Conservation (phyloP, 257 asterid species). For the Penstemon eatonii region DNA sequence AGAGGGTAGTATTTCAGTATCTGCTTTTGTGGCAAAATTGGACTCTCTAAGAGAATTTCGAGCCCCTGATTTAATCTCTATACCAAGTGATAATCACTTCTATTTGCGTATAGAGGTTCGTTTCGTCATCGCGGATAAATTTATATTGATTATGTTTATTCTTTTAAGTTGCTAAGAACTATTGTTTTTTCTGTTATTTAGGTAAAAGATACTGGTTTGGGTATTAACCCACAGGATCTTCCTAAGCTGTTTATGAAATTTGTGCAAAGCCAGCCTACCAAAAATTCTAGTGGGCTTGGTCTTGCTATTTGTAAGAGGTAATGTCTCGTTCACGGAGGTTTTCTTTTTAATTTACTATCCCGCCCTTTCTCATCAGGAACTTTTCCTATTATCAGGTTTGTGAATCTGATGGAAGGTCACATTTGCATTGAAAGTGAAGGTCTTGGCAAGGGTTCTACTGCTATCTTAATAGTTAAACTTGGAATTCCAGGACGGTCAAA, state of each 20-base stretch:
- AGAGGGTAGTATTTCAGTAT: conserved; percentile 78
- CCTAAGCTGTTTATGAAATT: conserved; percentile 86
- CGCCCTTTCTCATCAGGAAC: conserved; percentile 1
- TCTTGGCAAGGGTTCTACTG: conserved; percentile 82
- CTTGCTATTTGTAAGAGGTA: conserved; percentile 95
- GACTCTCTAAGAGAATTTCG: conserved; percentile 75
- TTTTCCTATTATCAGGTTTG: conserved; percentile 57
- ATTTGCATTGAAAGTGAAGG: conserved; percentile 98
- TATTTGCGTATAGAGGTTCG: conserved; percentile 87
- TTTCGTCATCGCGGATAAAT: conserved; percentile 20
- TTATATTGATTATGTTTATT: neutral
- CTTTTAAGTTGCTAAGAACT: conserved; percentile 8
- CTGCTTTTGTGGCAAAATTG: conserved; percentile 77
- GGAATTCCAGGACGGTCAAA: conserved; percentile 66
- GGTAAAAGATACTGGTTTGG: conserved; percentile 96
- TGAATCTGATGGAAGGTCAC: conserved; percentile 94
- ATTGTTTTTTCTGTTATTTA: conserved; percentile 28
- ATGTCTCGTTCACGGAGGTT: conserved; percentile 8
- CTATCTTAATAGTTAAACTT: conserved; percentile 72
- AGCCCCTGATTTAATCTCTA: conserved; percentile 75
- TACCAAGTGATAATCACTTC: conserved; percentile 77
- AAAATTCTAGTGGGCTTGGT: conserved; percentile 90
- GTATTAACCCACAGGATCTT: conserved; percentile 83
- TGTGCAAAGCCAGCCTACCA: conserved; percentile 76
- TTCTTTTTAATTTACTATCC: neutral